Evolutionary conservation across 2,329 filamentous ascomycete genomes (phyloP).

Genomic region (Neonectria magnoliae): DNA sequence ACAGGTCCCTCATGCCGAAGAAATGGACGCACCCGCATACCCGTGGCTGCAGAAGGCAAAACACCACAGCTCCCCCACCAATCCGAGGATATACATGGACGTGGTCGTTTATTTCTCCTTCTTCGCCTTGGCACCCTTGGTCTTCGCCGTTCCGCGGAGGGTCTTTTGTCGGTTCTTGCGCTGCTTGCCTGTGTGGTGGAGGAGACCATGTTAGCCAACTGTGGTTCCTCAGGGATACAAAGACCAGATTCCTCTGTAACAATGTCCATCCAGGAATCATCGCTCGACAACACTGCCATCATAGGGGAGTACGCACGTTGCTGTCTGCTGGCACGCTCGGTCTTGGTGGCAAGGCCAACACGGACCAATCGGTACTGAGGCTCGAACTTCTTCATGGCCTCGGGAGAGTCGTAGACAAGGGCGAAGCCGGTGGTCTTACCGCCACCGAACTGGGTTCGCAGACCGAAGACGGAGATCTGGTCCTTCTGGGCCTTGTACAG

Average conservation of each 20-base stretch:
- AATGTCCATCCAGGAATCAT: not conserved
- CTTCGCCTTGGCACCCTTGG: conserved; percentile 94
- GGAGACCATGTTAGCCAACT: conserved; percentile 17
- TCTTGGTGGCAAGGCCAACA: conserved; percentile 91
- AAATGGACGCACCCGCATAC: conserved; percentile 42
- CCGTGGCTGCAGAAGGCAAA: conserved; percentile 43
- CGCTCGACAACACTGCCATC: not conserved
- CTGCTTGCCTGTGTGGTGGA: conserved; percentile 85
- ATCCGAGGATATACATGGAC: conserved; percentile 47
- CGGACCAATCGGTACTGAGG: conserved; percentile 96
- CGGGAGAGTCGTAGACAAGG: conserved; percentile 96
- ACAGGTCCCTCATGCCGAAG: conserved; percentile 42
- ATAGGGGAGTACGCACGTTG: conserved; percentile 80
- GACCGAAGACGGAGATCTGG: conserved; percentile 96
- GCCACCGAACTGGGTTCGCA: conserved; percentile 98
- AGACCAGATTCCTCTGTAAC: not conserved
- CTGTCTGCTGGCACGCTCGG: conserved; percentile 97
- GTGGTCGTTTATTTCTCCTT: conserved; percentile 82
- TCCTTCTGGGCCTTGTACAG: conserved; percentile 99
- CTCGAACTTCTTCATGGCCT: conserved; percentile 99
- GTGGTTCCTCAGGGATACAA: conserved; percentile 9
- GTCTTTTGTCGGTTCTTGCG: conserved; percentile 99
- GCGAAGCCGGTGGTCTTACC: conserved; percentile 99
- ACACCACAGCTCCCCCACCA: conserved; percentile 44
- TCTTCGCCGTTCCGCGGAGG: conserved; percentile 96